phyloP scores from a whole-genome alignment of 73 alveolate species.

The Paramecium sexaurelia region DNA sequence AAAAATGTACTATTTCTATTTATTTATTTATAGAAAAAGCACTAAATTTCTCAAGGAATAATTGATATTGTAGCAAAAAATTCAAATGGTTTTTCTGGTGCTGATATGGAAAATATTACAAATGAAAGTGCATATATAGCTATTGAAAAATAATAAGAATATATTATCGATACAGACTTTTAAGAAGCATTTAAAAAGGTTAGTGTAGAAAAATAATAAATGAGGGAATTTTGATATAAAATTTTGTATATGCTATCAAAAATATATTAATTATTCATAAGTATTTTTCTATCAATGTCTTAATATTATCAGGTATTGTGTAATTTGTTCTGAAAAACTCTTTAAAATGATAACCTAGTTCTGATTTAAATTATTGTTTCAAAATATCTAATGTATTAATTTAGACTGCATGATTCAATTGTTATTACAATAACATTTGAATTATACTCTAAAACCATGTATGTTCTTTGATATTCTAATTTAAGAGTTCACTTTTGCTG shows the following conservation, averaged over 20 bases:
- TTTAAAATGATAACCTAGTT: not conserved
- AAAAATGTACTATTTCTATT: constrained; percentile 3
- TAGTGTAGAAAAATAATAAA: not conserved
- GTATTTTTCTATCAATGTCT: not conserved
- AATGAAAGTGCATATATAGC: constrained; percentile 68
- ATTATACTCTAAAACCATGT: not conserved
- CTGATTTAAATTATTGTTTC: not conserved
- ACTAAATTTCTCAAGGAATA: not conserved
- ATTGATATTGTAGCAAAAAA: constrained; percentile 21
- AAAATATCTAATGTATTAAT: not conserved
- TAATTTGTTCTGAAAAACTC: not conserved
- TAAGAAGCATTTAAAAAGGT: constrained; percentile 48
- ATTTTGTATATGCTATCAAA: not conserved
- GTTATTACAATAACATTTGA: not conserved
- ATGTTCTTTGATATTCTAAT: not conserved
- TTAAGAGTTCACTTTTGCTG: not conserved
- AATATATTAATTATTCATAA: constrained; percentile 11
- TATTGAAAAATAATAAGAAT: constrained; percentile 14
- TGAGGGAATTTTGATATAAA: not conserved
- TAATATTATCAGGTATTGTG: not conserved
- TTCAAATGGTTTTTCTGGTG: constrained; percentile 61
- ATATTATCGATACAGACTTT: constrained; percentile 50
- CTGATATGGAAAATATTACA: constrained; percentile 66
- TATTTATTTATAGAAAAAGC: not conserved
- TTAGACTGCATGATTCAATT: not conserved